Evolutionary conservation across 345 rosid genomes (phyloP), one percentile per base, ranked within the genome.

Genomic region (Camelina sativa): DNA sequence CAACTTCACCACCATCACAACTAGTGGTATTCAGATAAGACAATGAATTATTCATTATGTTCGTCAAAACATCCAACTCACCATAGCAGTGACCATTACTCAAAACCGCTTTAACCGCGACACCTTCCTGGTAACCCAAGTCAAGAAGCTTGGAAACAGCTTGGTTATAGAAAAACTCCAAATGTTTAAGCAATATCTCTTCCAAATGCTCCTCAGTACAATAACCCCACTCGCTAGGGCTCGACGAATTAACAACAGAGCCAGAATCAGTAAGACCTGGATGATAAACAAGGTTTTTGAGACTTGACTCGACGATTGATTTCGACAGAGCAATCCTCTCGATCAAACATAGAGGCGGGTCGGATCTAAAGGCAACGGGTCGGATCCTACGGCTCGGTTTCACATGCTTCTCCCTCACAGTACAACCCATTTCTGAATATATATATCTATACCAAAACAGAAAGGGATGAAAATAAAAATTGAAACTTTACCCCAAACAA

Each of bases 141-240:
- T 79, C 77, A 35, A 86, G 74, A 58, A 93, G 91, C 87, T 88
- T 87, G 5, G 89, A 74, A 47, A 93, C 62, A 11, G 91, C 92
- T 75, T 91, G 91, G 17, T 68, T 84, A 72, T 91, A 91, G 16
- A 87, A 63, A 70, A 81, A 75, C 50, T 91, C 91, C 75, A 91
- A 74, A 51, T 84, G 86, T 67, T 83, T 83, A 77, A 89, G 80
- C 80, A 93, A 61, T 15, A 88, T 83, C 40, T 88, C 92, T 79
- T 93, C 89, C 38, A 93, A 76, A 70, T 93, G 91, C 62, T 89
- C 97, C 72, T 89, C 98, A 2, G 96, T 93, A 23, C 92, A 93
- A 69, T 82, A 88, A 56, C 91, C 93, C 93, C 87, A 86, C 22
- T 64, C 82, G 62, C 43, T 62, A 50, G 82, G 54, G 58, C 38